Evolutionary conservation across 352 stramenopile genomes (phyloP).

Genomic region (Globisporangium sylvaticum): DNA sequence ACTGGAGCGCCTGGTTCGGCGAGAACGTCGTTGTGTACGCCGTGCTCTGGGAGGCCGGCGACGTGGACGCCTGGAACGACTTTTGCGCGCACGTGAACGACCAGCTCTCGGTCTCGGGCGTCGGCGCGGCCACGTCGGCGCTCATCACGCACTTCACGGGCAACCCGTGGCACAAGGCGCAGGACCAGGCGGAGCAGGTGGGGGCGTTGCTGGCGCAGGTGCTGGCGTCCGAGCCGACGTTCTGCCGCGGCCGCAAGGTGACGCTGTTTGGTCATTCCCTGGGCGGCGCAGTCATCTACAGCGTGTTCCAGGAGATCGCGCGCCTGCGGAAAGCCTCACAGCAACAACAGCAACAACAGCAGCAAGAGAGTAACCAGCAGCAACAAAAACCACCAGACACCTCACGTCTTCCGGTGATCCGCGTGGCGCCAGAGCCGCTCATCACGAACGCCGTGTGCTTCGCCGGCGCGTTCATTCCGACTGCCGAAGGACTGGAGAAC

Average conservation of each 20-base stretch:
- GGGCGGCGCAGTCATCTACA: slow-evolving; percentile 72
- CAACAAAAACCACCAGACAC: neutral
- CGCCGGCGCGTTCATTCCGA: slow-evolving; percentile 61
- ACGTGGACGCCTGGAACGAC: slow-evolving; percentile 66
- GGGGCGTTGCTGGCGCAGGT: slow-evolving; percentile 68
- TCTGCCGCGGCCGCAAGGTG: slow-evolving; percentile 49
- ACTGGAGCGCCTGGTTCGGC: slow-evolving; percentile 57
- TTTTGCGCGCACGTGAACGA: slow-evolving; percentile 77
- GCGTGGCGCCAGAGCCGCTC: slow-evolving; percentile 15
- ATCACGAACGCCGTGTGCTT: slow-evolving; percentile 65
- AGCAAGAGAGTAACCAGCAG: neutral
- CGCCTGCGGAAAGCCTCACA: slow-evolving; percentile 26
- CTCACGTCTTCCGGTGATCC: neutral
- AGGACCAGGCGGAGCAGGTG: slow-evolving; percentile 77
- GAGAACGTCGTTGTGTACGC: slow-evolving; percentile 50
- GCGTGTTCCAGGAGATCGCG: slow-evolving; percentile 60
- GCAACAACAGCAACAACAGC: neutral
- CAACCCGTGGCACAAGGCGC: slow-evolving; percentile 83
- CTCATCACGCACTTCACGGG: slow-evolving; percentile 72
- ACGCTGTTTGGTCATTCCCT: slow-evolving; percentile 80
- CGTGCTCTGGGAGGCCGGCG: slow-evolving; percentile 77
- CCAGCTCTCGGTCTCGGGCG: slow-evolving; percentile 31
- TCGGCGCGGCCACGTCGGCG: slow-evolving; percentile 38
- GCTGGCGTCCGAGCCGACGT: slow-evolving; percentile 42
- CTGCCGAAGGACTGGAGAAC: slow-evolving; percentile 27